Evolutionary conservation across 331 rosid species (phyloP).

Genomic region (Rhamnella rubrinervis): DNA sequence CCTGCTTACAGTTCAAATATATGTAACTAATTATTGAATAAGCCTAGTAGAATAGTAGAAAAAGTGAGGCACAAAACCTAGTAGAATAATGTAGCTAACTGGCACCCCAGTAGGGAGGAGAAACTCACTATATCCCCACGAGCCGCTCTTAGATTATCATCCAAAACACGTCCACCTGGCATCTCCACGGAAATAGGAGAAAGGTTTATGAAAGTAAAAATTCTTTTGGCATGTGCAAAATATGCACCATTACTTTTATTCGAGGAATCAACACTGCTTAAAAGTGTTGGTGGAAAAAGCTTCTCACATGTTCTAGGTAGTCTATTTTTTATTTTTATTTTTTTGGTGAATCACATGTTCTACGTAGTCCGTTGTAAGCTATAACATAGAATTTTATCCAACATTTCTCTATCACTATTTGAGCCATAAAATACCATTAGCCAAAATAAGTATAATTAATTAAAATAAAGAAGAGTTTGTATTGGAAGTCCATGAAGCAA

Average conservation of each 20-base stretch:
- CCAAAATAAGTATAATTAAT: too few relatives aligned
- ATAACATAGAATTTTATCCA: too few relatives aligned
- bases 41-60: too few relatives aligned
- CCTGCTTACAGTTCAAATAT: neutral
- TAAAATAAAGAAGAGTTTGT: too few relatives aligned
- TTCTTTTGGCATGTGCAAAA: slow-evolving; percentile 32
- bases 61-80: neutral
- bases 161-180: slow-evolving; percentile 32
- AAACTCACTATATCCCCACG: slow-evolving; percentile 40
- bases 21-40: neutral
- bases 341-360: too few relatives aligned
- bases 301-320: too few relatives aligned
- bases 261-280: slow-evolving; percentile 21
- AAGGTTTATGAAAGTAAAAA: slow-evolving; percentile 50
- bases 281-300: too few relatives aligned
- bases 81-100: neutral
- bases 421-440: too few relatives aligned
- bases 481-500: too few relatives aligned
- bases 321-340: too few relatives aligned
- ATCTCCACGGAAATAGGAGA: slow-evolving; percentile 51
- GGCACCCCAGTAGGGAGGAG: neutral
- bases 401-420: too few relatives aligned
- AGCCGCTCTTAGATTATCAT: slow-evolving; percentile 29
- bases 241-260: slow-evolving; percentile 37
- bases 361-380: too few relatives aligned